phyloP scores from a whole-genome alignment of 331 rosid species.

The Malus hybrid region DNA sequence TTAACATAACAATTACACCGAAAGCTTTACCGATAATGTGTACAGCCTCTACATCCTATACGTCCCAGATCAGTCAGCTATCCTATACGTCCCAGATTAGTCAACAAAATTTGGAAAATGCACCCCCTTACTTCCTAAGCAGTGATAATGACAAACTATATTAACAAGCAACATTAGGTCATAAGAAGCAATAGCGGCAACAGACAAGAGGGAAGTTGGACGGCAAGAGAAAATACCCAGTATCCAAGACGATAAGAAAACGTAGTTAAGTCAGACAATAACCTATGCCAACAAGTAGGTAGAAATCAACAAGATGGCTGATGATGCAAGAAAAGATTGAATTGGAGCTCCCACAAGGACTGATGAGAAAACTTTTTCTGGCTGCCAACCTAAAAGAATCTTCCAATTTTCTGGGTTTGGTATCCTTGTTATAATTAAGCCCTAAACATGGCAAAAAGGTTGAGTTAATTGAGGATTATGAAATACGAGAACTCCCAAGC shows the following conservation, averaged over 20 bases:
- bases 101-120: no score
- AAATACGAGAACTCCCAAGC: slow-evolving; percentile 32
- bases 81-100: no score
- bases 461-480: slow-evolving; percentile 34
- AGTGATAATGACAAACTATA: not conserved
- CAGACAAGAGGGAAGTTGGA: not conserved
- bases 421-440: slow-evolving; percentile 20
- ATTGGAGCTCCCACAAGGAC: not conserved
- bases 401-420: slow-evolving; percentile 19
- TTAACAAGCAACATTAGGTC: not conserved
- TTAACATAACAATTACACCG: not conserved
- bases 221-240: not conserved
- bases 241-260: not conserved
- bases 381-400: slow-evolving; percentile 34
- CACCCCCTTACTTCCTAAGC: not conserved
- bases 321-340: not conserved
- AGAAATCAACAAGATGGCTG: not conserved
- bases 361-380: not conserved
- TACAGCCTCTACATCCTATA: not conserved
- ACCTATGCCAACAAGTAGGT: not conserved
- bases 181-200: not conserved
- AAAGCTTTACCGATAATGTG: not conserved
- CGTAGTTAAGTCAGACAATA: not conserved
- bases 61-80: not conserved
- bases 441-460: slow-evolving; percentile 40